Evolutionary conservation across 192 early-diverging fungal species (phyloP).

Genomic region (Coemansia sp.): DNA sequence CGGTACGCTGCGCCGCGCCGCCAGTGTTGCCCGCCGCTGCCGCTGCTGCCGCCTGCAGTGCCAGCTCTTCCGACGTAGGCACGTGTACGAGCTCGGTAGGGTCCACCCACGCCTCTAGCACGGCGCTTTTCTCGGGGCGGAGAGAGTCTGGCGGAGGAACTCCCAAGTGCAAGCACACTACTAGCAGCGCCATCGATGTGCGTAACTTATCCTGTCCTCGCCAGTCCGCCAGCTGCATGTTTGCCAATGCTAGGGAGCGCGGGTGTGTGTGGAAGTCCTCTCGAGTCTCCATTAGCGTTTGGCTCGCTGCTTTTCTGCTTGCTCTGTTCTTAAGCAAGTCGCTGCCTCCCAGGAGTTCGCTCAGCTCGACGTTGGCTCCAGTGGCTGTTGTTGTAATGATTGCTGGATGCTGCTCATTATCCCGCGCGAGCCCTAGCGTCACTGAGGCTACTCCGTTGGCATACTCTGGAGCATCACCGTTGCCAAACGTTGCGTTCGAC

Average conservation of each 20-base stretch:
- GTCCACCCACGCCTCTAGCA: slow-evolving; percentile 94
- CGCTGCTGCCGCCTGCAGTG: slow-evolving; percentile 58
- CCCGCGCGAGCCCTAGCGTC: slow-evolving; percentile 27
- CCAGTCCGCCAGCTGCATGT: slow-evolving; percentile 61
- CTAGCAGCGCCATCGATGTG: slow-evolving; percentile 82
- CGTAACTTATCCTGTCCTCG: slow-evolving; percentile 68
- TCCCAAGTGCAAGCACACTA: slow-evolving; percentile 94
- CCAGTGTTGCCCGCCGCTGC: background rate
- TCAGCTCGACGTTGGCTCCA: slow-evolving; percentile 34
- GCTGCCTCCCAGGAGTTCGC: slow-evolving; percentile 30
- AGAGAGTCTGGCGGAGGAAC: slow-evolving; percentile 91
- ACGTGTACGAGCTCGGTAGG: slow-evolving; percentile 63
- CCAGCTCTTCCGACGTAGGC: slow-evolving; percentile 65
- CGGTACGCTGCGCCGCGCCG: slow-evolving; percentile 9
- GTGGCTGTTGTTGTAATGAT: slow-evolving; percentile 40
- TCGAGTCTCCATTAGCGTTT: slow-evolving; percentile 37
- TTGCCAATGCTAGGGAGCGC: slow-evolving; percentile 38
- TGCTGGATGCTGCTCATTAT: slow-evolving; percentile 17
- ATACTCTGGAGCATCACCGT: background rate
- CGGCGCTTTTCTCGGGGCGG: slow-evolving; percentile 83
- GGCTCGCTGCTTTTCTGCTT: slow-evolving; percentile 15
- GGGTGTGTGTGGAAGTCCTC: slow-evolving; percentile 52
- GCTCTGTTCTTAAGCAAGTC: slow-evolving; percentile 3
- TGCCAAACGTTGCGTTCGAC: slow-evolving; percentile 7
- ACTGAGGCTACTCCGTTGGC: slow-evolving; percentile 23